Conservation (phyloP, 345 rosid species). For the Eucalyptus polyanthemos region DNA sequence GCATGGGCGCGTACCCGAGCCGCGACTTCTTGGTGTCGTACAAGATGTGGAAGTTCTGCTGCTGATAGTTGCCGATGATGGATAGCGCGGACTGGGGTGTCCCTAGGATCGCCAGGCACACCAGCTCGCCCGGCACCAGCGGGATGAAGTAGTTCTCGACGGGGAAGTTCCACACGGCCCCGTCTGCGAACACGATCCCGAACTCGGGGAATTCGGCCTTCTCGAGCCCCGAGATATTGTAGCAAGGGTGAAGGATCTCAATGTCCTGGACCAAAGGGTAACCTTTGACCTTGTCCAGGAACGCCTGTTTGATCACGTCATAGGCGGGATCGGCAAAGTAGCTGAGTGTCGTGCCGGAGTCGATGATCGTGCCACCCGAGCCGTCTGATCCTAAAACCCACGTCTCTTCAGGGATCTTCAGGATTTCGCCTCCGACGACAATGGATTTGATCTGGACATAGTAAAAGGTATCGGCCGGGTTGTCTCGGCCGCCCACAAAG, state of each 20-base stretch:
- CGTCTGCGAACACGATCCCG: conserved; percentile 57
- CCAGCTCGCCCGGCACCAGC: conserved; percentile 42
- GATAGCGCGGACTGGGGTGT: conserved; percentile 71
- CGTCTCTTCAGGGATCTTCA: conserved; percentile 60
- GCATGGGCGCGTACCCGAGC: conserved; percentile 77
- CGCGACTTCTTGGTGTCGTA: conserved; percentile 82
- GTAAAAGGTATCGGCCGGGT: conserved; percentile 73
- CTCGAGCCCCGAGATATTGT: conserved; percentile 65
- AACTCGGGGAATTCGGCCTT: conserved; percentile 62
- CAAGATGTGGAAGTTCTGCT: conserved; percentile 83
- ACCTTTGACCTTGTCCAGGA: conserved; percentile 43
- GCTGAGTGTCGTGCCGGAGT: conserved; percentile 86
- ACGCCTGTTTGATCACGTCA: conserved; percentile 45
- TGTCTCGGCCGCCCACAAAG: conserved; percentile 48
- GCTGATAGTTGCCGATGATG: conserved; percentile 91
- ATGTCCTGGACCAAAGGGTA: conserved; percentile 43
- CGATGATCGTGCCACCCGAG: conserved; percentile 81
- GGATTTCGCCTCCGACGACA: conserved; percentile 43
- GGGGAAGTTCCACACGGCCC: conserved; percentile 87
- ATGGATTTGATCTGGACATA: conserved; percentile 68
- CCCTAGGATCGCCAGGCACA: conserved; percentile 79
- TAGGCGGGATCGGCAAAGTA: conserved; percentile 80
- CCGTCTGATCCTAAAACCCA: conserved; percentile 57
- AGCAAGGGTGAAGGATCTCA: conserved; percentile 65
- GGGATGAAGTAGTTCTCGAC: conserved; percentile 68